Evolutionary conservation across 805 yeast genomes (phyloP).

Genomic region (Metschnikowia lochheadii): DNA sequence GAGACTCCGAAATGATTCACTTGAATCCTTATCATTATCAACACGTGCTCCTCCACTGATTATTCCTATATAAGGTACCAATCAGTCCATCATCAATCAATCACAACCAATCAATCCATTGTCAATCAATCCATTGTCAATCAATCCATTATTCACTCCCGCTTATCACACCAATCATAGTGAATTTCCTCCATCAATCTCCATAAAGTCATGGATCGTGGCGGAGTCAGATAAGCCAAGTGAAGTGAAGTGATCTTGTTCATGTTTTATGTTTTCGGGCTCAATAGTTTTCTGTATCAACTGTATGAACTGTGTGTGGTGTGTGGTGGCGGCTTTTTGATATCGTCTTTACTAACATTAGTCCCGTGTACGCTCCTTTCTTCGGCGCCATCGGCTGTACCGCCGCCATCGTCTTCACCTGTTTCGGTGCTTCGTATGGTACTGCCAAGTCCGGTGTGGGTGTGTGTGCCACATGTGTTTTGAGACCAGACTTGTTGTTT

Average conservation of each 20-base stretch:
- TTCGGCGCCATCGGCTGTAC: constrained; percentile 99
- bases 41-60: too few species aligned
- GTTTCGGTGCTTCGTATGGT: constrained; percentile 98
- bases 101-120: too few species aligned
- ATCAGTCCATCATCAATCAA: too few species aligned
- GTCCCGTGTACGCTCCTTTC: constrained; percentile 62
- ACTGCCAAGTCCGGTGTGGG: constrained; percentile 99
- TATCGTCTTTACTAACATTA: constrained; percentile 8
- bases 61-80: too few species aligned
- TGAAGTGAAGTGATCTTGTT: too few species aligned
- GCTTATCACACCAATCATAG: too few species aligned
- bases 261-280: too few species aligned
- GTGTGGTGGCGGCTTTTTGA: neutral
- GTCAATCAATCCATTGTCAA: neutral
- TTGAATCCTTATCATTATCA: too few species aligned
- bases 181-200: neutral
- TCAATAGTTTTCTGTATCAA: too few species aligned
- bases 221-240: too few species aligned
- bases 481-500: constrained; percentile 94
- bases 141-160: neutral
- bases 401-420: constrained; percentile 97
- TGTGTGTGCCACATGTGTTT: constrained; percentile 95
- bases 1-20: too few species aligned
- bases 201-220: neutral
- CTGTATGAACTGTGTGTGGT: too few species aligned